Evolutionary conservation across 2,329 filamentous ascomycete species (phyloP).

Genomic region (Botrytis deweyae): DNA sequence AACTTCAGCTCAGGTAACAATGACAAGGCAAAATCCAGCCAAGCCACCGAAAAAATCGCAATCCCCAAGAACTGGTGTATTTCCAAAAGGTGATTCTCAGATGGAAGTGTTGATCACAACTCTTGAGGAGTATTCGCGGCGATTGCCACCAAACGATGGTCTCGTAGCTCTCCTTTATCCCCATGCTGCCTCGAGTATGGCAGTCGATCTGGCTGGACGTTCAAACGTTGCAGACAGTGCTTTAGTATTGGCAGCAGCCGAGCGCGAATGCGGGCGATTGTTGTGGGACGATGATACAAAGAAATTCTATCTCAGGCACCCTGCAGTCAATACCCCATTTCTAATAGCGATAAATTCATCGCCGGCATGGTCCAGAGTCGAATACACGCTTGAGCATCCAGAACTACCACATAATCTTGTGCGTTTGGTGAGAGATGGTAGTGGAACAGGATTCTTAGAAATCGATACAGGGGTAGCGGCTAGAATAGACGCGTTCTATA

Average conservation of each 20-base stretch:
- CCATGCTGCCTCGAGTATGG: slow-evolving; percentile 60
- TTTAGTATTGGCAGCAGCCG: slow-evolving; percentile 60
- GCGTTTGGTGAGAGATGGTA: slow-evolving; percentile 59
- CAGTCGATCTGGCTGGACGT: slow-evolving; percentile 48
- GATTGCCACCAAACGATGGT: slow-evolving; percentile 57
- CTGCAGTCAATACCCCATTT: slow-evolving; percentile 62
- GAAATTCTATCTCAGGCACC: slow-evolving; percentile 62
- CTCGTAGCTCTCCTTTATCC: slow-evolving; percentile 70
- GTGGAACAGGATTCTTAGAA: slow-evolving; percentile 59
- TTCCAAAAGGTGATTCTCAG: slow-evolving; percentile 31
- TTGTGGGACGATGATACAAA: slow-evolving; percentile 66
- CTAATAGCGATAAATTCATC: slow-evolving; percentile 58
- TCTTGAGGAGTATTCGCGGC: slow-evolving; percentile 55
- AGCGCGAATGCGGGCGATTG: slow-evolving; percentile 67
- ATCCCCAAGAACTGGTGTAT: slow-evolving; percentile 28
- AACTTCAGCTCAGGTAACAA: slow-evolving; percentile 58
- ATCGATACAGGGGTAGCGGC: slow-evolving; percentile 58
- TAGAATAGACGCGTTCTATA: slow-evolving; percentile 59
- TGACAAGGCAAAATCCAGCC: slow-evolving; percentile 59
- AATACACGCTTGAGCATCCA: slow-evolving; percentile 65
- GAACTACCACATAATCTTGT: slow-evolving; percentile 61
- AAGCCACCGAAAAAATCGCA: slow-evolving; percentile 43
- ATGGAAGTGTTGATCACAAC: slow-evolving; percentile 56
- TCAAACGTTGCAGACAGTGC: slow-evolving; percentile 53
- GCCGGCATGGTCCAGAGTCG: slow-evolving; percentile 58